Percentiles rank a stretch among this genome's conserved stretches.
These are phyloP conservation scores for Cordyceps militaris DNA, from an alignment of 2,329 filamentous ascomycete species.

Conservation along the genomic window DNA sequence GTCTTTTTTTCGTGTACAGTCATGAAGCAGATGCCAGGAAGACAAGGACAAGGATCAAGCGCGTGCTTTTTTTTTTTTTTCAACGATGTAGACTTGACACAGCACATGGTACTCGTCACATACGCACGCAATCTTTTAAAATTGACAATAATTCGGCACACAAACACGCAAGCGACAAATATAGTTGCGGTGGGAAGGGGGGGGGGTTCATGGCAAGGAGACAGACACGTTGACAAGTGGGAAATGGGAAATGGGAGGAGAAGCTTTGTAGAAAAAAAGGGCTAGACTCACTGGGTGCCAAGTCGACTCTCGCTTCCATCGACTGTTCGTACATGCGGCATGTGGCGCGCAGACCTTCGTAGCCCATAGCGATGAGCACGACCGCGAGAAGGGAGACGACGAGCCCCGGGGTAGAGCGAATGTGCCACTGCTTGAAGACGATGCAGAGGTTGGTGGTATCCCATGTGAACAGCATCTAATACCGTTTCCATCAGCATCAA, in stretches of 20 bases:
- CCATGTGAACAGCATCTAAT: conserved; percentile 97
- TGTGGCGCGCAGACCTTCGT: conserved; percentile 76
- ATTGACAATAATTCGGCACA: background rate
- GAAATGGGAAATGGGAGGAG: conserved; percentile 1
- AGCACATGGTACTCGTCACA: background rate
- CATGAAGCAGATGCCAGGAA: background rate
- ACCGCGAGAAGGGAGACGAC: conserved; percentile 77
- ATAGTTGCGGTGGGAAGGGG: background rate
- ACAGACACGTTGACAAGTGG: background rate
- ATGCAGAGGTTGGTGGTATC: conserved; percentile 90
- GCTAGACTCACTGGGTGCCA: conserved; percentile 44
- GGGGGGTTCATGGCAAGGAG: background rate
- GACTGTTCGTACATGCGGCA: conserved; percentile 69
- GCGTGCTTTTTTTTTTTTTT: background rate
- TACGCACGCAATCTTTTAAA: background rate
- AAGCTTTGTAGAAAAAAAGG: conserved; percentile 13
- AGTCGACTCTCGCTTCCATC: conserved; percentile 40
- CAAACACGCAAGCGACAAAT: background rate
- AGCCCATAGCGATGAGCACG: conserved; percentile 78
- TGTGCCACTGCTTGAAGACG: conserved; percentile 85
- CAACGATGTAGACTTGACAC: background rate
- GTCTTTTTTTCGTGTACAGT: background rate
- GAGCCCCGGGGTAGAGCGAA: conserved; percentile 67
- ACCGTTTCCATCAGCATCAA: background rate
- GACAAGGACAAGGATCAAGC: background rate